A percentile compares a stretch with the other conserved stretches of the same genome.
phyloP scores from a whole-genome alignment of 2,329 filamentous ascomycete genomes.

The Talaromyces sp. region DNA sequence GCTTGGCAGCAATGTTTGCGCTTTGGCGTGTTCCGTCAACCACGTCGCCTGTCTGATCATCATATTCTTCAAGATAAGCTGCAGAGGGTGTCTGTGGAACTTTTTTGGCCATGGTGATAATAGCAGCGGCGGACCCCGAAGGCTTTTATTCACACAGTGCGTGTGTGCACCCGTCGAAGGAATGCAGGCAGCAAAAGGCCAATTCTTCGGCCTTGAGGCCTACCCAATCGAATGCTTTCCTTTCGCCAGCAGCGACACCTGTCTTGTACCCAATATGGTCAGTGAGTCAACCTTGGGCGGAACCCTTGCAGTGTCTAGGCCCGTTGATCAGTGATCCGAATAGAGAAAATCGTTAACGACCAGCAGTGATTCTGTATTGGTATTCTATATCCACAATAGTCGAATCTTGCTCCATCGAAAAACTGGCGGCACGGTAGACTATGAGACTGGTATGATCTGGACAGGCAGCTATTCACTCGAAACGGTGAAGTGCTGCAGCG shows the following conservation, averaged over 20 bases:
- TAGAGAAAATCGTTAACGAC: slow-evolving; percentile 22
- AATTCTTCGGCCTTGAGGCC: slow-evolving; percentile 12
- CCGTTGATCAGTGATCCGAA: slow-evolving; percentile 18
- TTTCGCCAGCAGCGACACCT: slow-evolving; percentile 8
- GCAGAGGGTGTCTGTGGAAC: slow-evolving; percentile 29
- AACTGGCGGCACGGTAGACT: slow-evolving; percentile 14
- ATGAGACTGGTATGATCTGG: slow-evolving; percentile 7
- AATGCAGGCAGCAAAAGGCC: slow-evolving; percentile 5
- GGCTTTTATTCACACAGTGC: slow-evolving; percentile 15
- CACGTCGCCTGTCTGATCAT: slow-evolving; percentile 43
- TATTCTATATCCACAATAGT: slow-evolving; percentile 25
- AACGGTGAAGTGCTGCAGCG: slow-evolving; percentile 13
- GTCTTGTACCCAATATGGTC: slow-evolving; percentile 16
- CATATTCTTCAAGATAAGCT: slow-evolving; percentile 49
- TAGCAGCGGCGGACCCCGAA: slow-evolving; percentile 9
- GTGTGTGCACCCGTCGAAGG: slow-evolving; percentile 3
- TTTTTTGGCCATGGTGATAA: slow-evolving; percentile 36
- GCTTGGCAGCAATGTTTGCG: slow-evolving; percentile 51
- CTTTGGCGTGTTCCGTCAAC: slow-evolving; percentile 47
- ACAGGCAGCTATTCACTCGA: slow-evolving; percentile 8
- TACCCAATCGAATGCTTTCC: slow-evolving; percentile 9
- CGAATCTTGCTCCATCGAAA: slow-evolving; percentile 27
- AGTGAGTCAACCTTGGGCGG: slow-evolving; percentile 12
- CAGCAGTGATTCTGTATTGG: slow-evolving; percentile 25
- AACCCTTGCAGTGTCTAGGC: slow-evolving; percentile 15